Conservation (phyloP, 176 grass and related monocot species). For the Lolium rigidum region DNA sequence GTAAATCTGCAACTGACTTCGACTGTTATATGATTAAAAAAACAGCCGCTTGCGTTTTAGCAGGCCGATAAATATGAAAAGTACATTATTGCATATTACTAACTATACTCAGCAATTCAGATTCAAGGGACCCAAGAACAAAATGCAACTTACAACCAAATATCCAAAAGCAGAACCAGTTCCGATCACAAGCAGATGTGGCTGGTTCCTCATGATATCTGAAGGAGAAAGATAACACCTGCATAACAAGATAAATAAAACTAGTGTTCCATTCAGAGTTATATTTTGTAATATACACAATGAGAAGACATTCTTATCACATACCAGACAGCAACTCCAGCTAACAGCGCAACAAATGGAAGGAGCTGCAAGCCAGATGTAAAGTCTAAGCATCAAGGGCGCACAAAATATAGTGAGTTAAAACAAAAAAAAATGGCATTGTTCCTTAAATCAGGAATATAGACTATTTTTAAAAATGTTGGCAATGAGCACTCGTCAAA, state of each 20-base stretch:
- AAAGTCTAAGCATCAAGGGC: slow-evolving; percentile 20
- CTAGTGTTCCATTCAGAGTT: not conserved
- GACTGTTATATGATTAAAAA: too few species aligned
- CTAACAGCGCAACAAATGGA: slow-evolving; percentile 74
- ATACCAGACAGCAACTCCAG: slow-evolving; percentile 88
- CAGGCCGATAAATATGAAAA: too few species aligned
- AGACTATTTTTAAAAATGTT: too few species aligned
- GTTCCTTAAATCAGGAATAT: not conserved
- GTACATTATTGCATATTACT: not conserved
- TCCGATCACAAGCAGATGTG: slow-evolving; percentile 87
- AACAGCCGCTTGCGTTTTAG: too few species aligned
- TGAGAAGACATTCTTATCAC: slow-evolving; percentile 30
- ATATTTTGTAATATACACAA: slow-evolving; percentile 18
- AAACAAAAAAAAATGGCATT: not conserved
- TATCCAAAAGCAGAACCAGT: slow-evolving; percentile 99
- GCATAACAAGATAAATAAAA: slow-evolving; percentile 38
- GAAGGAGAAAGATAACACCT: slow-evolving; percentile 90
- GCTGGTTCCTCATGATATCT: slow-evolving; percentile 89
- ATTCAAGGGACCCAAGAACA: not conserved
- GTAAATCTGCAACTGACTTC: too few species aligned
- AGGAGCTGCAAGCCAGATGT: slow-evolving; percentile 64
- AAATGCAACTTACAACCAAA: slow-evolving; percentile 69
- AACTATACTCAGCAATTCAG: not conserved
- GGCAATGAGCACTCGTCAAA: not conserved
- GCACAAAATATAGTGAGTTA: not conserved